Percentiles rank a stretch among this genome's conserved stretches.
Evolutionary conservation across 225 moss, liverwort and hornwort species (phyloP).

Genomic region (Pseudisothecium myosuroides): DNA sequence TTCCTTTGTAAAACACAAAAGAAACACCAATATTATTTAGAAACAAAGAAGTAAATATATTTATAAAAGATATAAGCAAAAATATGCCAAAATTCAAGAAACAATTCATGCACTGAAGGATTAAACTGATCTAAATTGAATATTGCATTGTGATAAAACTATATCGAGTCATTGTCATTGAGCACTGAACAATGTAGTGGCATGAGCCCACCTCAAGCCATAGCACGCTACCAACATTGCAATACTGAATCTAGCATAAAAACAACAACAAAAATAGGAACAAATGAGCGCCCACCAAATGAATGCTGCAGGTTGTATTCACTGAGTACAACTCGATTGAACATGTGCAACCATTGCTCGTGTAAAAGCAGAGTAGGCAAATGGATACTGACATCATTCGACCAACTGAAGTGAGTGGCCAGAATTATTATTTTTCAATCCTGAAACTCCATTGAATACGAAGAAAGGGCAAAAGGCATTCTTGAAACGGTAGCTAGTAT

Average conservation of each 20-base stretch:
- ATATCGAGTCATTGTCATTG: not conserved
- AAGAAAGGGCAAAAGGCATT: not conserved
- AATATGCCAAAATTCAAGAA: not conserved
- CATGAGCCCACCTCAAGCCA: not conserved
- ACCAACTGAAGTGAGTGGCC: not conserved
- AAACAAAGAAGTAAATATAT: no score
- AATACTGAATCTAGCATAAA: no score
- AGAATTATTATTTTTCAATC: not conserved
- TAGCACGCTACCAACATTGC: not conserved
- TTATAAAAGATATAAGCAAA: no score
- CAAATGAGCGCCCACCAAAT: not conserved
- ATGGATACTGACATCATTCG: not conserved
- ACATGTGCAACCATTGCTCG: not conserved
- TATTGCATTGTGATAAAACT: no score
- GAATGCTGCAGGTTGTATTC: not conserved
- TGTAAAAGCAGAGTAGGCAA: not conserved
- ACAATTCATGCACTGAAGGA: accelerated
- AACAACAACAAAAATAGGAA: not conserved
- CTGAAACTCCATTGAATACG: not conserved
- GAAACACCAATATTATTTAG: no score
- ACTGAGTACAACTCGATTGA: not conserved
- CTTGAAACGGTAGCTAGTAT: not conserved
- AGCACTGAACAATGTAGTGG: no score
- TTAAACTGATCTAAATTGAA: not conserved
- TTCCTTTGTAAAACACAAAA: no score